Base-by-base conservation (phyloP, 23 red algal genomes). In the Cyanidiococcus yangmingshanensis region DNA sequence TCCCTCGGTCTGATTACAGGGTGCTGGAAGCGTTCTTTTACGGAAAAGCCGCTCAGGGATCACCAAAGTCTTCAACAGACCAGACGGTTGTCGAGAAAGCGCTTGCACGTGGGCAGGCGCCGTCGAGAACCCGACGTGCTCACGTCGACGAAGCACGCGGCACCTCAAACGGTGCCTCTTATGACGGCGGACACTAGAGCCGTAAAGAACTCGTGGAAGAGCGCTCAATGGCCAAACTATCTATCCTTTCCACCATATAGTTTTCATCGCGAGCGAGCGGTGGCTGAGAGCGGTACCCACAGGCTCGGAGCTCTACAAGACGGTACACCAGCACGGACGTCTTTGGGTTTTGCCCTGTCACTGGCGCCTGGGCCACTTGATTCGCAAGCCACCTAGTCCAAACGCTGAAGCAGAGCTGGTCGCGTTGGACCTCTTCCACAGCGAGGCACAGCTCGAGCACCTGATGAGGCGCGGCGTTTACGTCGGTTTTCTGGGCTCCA, bases 231-330 rank as follows among this genome's bases (percentile, higher is more conserved):
- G 7, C 63, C 63, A 29, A 71, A 71, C 32, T 71, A 71, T 71
- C 27, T 71, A 25, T 71, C 63, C 16, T 71, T 71, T 29, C 63
- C 63, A 29, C 63, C 63, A 27, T 71, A 17, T 7, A 54, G 45
- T 25, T 71, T 35, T 71, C n/a, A 35, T 71, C 63, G 63, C 12
- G 63, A 71, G 63, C 63, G n/a, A 7, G 32, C 63, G n/a, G 3
- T 35, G 7, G 15, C 63, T 2, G 32, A 71, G n/a, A 25, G 32
- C 63, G 63, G 21, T 35, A 71, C 63, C 12, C n/a, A 25, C 63
- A n/a, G 63, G 16, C 32, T 25, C 27, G n/a, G 12, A 71, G n/a
- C 3, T 29, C 12, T 30, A 12, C 12, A 25, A 2, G n/a, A 7
- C 63, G 63, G 27, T 29, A 35, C 63, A 12, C 16, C 32, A 27